Conservation (phyloP, 768 basidiomycete genomes). For the Sarcodon aspratus region DNA sequence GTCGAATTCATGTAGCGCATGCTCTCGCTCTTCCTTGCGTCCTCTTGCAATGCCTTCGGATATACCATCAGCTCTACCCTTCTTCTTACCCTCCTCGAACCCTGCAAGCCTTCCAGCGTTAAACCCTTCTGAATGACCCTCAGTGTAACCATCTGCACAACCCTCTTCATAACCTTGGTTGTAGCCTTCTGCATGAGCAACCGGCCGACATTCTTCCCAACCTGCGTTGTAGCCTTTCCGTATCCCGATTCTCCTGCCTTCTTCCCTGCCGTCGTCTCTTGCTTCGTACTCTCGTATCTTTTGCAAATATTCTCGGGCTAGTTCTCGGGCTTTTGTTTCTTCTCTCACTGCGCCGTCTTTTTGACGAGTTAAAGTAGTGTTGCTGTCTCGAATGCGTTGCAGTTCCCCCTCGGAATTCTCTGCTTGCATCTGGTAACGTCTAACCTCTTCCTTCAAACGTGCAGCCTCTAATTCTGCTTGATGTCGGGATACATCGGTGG, state of each 20-base stretch:
- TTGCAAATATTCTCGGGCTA: constrained; percentile 29
- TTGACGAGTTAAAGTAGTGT: constrained; percentile 23
- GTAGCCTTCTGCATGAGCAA: constrained; percentile 18
- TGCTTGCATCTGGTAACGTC: constrained; percentile 33
- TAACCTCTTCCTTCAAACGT: constrained; percentile 31
- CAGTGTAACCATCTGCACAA: constrained; percentile 27
- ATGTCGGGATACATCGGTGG: constrained; percentile 30
- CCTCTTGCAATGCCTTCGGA: constrained; percentile 26
- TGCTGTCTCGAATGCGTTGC: constrained; percentile 19
- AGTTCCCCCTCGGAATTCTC: constrained; percentile 31
- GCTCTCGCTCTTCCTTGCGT: constrained; percentile 37
- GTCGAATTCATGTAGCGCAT: constrained; percentile 48
- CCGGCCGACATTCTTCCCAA: constrained; percentile 16
- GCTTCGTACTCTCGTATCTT: constrained; percentile 33
- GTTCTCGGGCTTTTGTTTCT: constrained; percentile 30
- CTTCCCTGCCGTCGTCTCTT: constrained; percentile 29
- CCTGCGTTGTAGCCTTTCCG: constrained; percentile 31
- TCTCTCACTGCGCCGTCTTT: constrained; percentile 31
- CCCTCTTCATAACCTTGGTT: constrained; percentile 38
- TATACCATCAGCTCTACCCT: constrained; percentile 23
- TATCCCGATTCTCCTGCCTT: constrained; percentile 28
- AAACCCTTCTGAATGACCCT: constrained; percentile 21
- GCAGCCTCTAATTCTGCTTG: constrained; percentile 26
- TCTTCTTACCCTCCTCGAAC: constrained; percentile 21
- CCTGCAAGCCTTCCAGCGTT: constrained; percentile 13